Conservation (phyloP, 495 filamentous ascomycete species). For the Penicillium argentinense region DNA sequence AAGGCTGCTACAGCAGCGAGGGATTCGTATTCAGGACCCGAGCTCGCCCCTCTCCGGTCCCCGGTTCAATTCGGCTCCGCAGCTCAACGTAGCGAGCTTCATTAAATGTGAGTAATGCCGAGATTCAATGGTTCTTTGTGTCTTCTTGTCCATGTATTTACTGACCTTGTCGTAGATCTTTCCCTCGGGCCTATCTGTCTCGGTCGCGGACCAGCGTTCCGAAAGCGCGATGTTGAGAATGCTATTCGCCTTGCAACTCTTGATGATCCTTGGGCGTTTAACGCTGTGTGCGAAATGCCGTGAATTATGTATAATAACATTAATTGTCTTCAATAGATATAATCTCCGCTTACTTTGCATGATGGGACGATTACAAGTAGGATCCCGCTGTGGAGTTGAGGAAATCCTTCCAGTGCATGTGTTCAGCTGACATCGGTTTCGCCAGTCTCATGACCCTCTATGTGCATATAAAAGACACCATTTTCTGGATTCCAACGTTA, state of each 20-base stretch:
- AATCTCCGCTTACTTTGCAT: too few species aligned
- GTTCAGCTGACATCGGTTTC: too few species aligned
- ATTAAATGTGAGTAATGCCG: slow-evolving; percentile 23
- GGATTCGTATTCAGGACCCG: slow-evolving; percentile 13
- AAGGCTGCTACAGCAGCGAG: slow-evolving; percentile 20
- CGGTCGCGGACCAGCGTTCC: slow-evolving; percentile 28
- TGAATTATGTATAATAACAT: too few species aligned
- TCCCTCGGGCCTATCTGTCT: slow-evolving; percentile 21
- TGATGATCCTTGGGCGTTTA: slow-evolving; percentile 20
- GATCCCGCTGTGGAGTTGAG: too few species aligned
- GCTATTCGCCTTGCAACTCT: slow-evolving; percentile 24
- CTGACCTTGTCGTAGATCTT: slow-evolving; percentile 22
- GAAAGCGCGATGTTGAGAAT: slow-evolving; percentile 31
- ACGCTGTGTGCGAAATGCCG: too few species aligned
- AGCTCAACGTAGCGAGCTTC: slow-evolving; percentile 22
- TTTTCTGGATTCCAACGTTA: too few species aligned
- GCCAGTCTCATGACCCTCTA: too few species aligned
- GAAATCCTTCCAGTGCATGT: too few species aligned
- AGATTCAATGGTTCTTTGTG: neutral
- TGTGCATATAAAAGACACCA: too few species aligned
- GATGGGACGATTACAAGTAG: too few species aligned
- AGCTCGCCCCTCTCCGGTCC: slow-evolving; percentile 9
- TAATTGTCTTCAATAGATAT: too few species aligned
- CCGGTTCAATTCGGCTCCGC: slow-evolving; percentile 7
- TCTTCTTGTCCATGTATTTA: too few species aligned